Conservation (phyloP, 2,329 filamentous ascomycete genomes). For the Neonectria faginata region DNA sequence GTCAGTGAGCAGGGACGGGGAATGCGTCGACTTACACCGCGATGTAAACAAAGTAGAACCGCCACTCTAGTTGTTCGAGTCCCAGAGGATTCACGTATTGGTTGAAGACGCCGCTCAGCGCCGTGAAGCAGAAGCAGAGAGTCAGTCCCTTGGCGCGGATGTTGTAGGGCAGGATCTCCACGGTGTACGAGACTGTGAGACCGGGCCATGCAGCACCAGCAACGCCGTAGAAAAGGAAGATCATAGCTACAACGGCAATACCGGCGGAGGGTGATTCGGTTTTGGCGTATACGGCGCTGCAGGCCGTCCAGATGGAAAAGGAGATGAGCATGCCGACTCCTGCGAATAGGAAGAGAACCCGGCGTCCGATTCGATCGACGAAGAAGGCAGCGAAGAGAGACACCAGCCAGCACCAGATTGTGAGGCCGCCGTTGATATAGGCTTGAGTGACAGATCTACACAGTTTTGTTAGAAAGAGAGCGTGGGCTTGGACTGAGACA, state of each 20-base stretch:
- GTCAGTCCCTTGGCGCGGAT: slow-evolving; percentile 44
- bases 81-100: slow-evolving; percentile 44
- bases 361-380: slow-evolving; percentile 40
- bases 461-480: neutral
- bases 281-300: slow-evolving; percentile 41
- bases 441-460: slow-evolving; percentile 36
- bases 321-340: slow-evolving; percentile 41
- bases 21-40: slow-evolving; percentile 34
- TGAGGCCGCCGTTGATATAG: slow-evolving; percentile 43
- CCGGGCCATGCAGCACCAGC: slow-evolving; percentile 42
- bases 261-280: slow-evolving; percentile 34
- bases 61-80: slow-evolving; percentile 38
- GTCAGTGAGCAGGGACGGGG: rapidly evolving
- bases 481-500: rapidly evolving
- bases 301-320: slow-evolving; percentile 41
- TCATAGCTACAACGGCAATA: slow-evolving; percentile 43
- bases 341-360: slow-evolving; percentile 40
- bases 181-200: slow-evolving; percentile 40
- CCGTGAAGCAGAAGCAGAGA: slow-evolving; percentile 42
- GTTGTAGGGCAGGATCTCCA: slow-evolving; percentile 41
- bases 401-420: slow-evolving; percentile 43
- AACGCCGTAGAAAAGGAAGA: slow-evolving; percentile 43
- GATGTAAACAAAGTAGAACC: slow-evolving; percentile 43
- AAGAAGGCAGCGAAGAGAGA: slow-evolving; percentile 41
- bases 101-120: slow-evolving; percentile 41